phyloP scores from a whole-genome alignment of 805 yeast genomes.

The Blastobotrys chiropterorum region DNA sequence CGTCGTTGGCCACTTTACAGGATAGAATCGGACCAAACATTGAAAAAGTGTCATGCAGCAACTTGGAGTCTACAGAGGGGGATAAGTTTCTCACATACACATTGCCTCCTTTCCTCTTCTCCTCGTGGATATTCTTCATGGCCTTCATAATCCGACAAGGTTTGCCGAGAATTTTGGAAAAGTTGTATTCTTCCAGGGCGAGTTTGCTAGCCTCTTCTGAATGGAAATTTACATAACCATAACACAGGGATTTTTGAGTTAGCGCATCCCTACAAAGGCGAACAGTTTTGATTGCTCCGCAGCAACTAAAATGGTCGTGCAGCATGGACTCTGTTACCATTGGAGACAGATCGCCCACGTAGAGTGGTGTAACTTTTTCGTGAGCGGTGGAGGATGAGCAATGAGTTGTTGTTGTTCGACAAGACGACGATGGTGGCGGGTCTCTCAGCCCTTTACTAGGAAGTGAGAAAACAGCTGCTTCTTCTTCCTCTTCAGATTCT shows the following conservation, averaged over 20 bases:
- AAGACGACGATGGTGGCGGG: too few relatives aligned
- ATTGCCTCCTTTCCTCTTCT: conserved; percentile 1
- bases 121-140: not conserved
- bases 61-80: conserved; percentile 1
- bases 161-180: conserved; percentile 4
- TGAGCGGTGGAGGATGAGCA: not conserved
- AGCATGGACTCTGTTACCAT: conserved; percentile 45
- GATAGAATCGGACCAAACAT: conserved; percentile 7
- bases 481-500: too few relatives aligned
- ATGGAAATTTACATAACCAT: conserved; percentile 65
- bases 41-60: conserved; percentile 5
- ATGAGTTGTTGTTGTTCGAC: too few relatives aligned
- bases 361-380: conserved; percentile 30
- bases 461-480: too few relatives aligned
- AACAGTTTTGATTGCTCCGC: conserved; percentile 46
- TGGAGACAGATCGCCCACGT: conserved; percentile 57
- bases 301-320: conserved; percentile 37
- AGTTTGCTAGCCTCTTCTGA: conserved; percentile 32
- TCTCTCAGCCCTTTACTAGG: too few relatives aligned
- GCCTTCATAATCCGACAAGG: conserved; percentile 10
- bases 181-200: conserved; percentile 9
- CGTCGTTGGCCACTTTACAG: conserved; percentile 6
- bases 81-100: conserved; percentile 7
- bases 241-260: conserved; percentile 55
- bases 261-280: conserved; percentile 54